Evolutionary conservation across 805 yeast species (phyloP), one percentile per base, ranked within the genome.

Genomic region (Metschnikowia sp.): DNA sequence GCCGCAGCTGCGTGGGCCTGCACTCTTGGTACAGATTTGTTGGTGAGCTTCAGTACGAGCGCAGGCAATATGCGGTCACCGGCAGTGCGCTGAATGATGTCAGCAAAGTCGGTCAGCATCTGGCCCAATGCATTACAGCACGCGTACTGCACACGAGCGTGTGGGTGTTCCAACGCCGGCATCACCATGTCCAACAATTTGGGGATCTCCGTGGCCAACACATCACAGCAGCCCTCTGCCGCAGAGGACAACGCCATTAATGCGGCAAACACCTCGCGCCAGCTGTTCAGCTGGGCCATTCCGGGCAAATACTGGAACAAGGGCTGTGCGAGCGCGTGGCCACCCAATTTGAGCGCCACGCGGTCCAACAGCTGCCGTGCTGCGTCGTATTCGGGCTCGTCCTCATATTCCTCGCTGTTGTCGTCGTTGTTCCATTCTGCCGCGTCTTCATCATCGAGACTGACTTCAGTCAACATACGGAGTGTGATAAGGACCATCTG

Each of bases 1-100:
- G 99, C 99, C 44, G 99, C 99, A 37, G 99, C 97, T 13, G 97
- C 98, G 63, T 94, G 99, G 0, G 97, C 88, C 70, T 92, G 98
- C 22, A 94, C 99, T 61, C 98, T 77, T 43, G 95, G 92, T 48
- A 85, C 91, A 41, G 89, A 81, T 53, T 78, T 78, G 52, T 77
- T 75, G 2, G 84, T 82, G 44, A 94, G 77, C 73, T 81, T 88
- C 10, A 95, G 82, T 45, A 94, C 87, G 54, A 94, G 76, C 2
- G 95, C 94, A 7, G 98, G 98, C 46, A 94, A 74, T 39, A 94
- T 82, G 53, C 86, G 74, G 55, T 79, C 80, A 52, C 91, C 96
- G 18, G 89, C 78, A 42, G 87, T 82, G 57, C 84, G 77, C 71
- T 94, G 98, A 49, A 94, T 85, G 12, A 78, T 75, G 58, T 88